Conservation (phyloP, 257 asterid genomes). For the Salvia miltiorrhiza region DNA sequence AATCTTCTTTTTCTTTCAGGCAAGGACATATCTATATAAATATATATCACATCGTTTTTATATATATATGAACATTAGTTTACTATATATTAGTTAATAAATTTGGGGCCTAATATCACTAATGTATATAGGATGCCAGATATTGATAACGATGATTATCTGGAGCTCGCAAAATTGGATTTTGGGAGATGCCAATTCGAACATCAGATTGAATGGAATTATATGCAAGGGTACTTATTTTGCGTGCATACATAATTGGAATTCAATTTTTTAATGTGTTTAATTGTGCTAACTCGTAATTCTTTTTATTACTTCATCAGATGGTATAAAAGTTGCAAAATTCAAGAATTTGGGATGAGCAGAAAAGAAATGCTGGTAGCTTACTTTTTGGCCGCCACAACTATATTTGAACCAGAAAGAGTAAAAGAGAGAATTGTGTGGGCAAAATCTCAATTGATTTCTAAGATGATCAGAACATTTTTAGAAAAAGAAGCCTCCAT, state of each 20-base stretch:
- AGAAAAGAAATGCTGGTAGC: slow-evolving; percentile 20
- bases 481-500: background rate
- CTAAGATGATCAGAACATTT: slow-evolving; percentile 17
- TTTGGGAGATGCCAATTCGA: slow-evolving; percentile 40
- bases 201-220: slow-evolving; percentile 38
- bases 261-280: too few relatives aligned
- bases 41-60: too few relatives aligned
- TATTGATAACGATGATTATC: slow-evolving; percentile 27
- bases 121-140: slow-evolving; percentile 30
- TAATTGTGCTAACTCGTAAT: too few relatives aligned
- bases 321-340: slow-evolving; percentile 23
- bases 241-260: too few relatives aligned
- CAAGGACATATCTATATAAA: background rate
- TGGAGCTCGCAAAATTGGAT: slow-evolving; percentile 40
- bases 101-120: background rate
- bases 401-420: slow-evolving; percentile 32
- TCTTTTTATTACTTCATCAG: slow-evolving; percentile 2
- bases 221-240: slow-evolving; percentile 6
- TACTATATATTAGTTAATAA: too few relatives aligned
- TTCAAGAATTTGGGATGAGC: slow-evolving; percentile 22
- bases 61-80: too few relatives aligned
- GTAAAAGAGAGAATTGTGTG: slow-evolving; percentile 34
- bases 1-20: background rate
- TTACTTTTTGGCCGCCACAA: slow-evolving; percentile 34
- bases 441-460: slow-evolving; percentile 29